A percentile compares a stretch with the other conserved stretches of the same genome.
Conservation (phyloP, 306 rosid genomes). For the Lablab purpureus region DNA sequence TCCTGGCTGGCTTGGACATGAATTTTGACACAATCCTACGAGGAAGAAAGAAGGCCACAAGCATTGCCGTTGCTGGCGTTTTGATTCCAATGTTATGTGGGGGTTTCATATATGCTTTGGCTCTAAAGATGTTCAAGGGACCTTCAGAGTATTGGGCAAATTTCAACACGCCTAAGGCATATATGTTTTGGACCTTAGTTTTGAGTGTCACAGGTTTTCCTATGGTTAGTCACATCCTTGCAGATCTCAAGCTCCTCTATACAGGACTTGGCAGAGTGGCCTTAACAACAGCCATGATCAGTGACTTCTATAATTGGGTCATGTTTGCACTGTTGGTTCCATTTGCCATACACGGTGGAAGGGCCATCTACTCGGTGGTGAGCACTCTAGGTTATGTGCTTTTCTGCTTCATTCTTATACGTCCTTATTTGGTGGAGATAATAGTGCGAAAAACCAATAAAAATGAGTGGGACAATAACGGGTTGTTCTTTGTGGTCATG, state of each 20-base stretch:
- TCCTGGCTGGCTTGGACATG: slow-evolving; percentile 58
- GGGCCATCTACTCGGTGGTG: background rate
- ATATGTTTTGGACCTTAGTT: slow-evolving; percentile 47
- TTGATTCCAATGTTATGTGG: slow-evolving; percentile 51
- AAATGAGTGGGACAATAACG: slow-evolving; percentile 42
- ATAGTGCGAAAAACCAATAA: background rate
- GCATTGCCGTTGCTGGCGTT: slow-evolving; percentile 45
- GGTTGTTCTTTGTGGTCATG: slow-evolving; percentile 40
- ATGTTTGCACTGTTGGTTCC: slow-evolving; percentile 46
- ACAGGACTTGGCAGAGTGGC: slow-evolving; percentile 51
- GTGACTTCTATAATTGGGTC: slow-evolving; percentile 51
- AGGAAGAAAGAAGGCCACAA: slow-evolving; percentile 45
- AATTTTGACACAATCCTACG: slow-evolving; percentile 42
- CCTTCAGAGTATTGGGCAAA: background rate
- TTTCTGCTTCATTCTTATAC: slow-evolving; percentile 25
- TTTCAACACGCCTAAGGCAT: background rate
- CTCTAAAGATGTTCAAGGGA: background rate
- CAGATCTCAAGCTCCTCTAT: slow-evolving; percentile 56
- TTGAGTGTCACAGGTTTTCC: slow-evolving; percentile 55
- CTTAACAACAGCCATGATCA: slow-evolving; percentile 49
- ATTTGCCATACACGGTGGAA: background rate
- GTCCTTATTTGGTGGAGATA: slow-evolving; percentile 36
- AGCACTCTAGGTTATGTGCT: slow-evolving; percentile 16
- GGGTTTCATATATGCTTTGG: slow-evolving; percentile 3
- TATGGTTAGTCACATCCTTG: slow-evolving; percentile 49